Evolutionary conservation across 768 basidiomycete species (phyloP).

Genomic region (Auriscalpium vulgare): DNA sequence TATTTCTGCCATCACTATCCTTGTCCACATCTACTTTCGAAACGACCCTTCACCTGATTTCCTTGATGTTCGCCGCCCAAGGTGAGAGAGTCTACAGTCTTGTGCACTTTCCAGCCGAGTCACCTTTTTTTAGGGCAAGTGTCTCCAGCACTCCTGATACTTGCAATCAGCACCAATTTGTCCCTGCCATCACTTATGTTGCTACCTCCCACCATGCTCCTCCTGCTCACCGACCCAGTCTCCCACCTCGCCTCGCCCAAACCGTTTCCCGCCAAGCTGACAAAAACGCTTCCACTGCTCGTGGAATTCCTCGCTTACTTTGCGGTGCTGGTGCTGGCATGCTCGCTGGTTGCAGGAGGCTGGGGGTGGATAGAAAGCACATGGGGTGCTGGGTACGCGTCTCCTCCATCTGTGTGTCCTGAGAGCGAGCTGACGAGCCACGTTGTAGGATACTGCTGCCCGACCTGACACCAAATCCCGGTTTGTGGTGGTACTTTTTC

Average conservation of each 20-base stretch:
- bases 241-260: slow-evolving; percentile 62
- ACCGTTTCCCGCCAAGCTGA: slow-evolving; percentile 16
- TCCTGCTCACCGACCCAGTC: slow-evolving; percentile 52
- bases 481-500: slow-evolving; percentile 99
- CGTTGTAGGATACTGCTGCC: slow-evolving; percentile 62
- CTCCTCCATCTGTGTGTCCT: neutral
- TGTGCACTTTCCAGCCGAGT: neutral
- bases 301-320: slow-evolving; percentile 48
- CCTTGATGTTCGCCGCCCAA: slow-evolving; percentile 63
- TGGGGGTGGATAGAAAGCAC: slow-evolving; percentile 67
- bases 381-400: slow-evolving; percentile 76
- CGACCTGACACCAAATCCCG: slow-evolving; percentile 89
- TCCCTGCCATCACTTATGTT: slow-evolving; percentile 67
- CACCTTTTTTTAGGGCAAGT: slow-evolving; percentile 38
- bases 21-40: slow-evolving; percentile 80
- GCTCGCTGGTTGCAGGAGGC: slow-evolving; percentile 51
- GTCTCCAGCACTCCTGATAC: slow-evolving; percentile 49
- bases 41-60: slow-evolving; percentile 58
- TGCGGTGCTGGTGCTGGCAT: slow-evolving; percentile 37
- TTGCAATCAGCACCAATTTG: slow-evolving; percentile 67
- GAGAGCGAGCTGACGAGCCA: neutral
- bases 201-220: slow-evolving; percentile 58
- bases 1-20: slow-evolving; percentile 71
- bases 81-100: slow-evolving; percentile 31
- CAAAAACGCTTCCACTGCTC: slow-evolving; percentile 27